phyloP scores from a whole-genome alignment of 306 rosid genomes.

The Rubus idaeus region DNA sequence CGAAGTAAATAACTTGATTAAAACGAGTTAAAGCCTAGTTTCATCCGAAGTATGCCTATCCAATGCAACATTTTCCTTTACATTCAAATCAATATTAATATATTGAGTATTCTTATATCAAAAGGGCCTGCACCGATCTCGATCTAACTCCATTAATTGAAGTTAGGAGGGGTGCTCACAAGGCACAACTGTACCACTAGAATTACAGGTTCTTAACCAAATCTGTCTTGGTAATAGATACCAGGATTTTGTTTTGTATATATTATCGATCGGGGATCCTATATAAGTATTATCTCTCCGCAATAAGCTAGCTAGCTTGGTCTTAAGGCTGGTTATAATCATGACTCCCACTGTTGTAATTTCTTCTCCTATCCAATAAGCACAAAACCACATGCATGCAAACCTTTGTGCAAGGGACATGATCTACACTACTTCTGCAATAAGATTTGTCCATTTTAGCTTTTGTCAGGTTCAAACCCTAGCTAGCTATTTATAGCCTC shows the following conservation, averaged over 20 bases:
- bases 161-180: neutral
- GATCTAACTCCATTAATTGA: too few relatives aligned
- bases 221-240: neutral
- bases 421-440: constrained; percentile 37
- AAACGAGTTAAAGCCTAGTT: too few relatives aligned
- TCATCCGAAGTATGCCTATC: too few relatives aligned
- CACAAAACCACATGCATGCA: constrained; percentile 37
- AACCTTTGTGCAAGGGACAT: constrained; percentile 27
- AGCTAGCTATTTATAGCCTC: neutral
- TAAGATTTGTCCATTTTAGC: constrained; percentile 58
- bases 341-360: constrained; percentile 12
- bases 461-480: constrained; percentile 44
- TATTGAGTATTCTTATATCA: too few relatives aligned
- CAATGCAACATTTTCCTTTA: too few relatives aligned
- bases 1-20: too few relatives aligned
- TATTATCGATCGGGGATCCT: neutral
- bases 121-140: neutral
- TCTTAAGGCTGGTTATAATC: neutral
- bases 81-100: too few relatives aligned
- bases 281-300: neutral
- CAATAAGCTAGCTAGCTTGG: neutral
- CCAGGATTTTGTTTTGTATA: neutral
- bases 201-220: neutral
- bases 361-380: constrained; percentile 30
- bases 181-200: too few relatives aligned